phyloP scores from a whole-genome alignment of 306 rosid species.

The Pterocarpus santalinus region DNA sequence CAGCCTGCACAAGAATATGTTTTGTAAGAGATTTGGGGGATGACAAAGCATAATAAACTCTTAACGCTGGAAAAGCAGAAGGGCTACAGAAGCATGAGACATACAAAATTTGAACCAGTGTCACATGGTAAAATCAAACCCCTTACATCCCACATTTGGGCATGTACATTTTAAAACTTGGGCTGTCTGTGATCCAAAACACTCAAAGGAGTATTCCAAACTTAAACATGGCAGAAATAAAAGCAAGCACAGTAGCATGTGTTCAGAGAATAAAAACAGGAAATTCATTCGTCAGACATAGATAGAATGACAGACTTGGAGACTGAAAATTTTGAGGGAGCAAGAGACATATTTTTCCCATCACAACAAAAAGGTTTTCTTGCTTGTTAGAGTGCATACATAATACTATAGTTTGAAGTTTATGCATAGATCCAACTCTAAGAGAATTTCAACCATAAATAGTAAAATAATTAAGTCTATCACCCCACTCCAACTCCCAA shows the following conservation, averaged over 20 bases:
- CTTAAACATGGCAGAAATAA: background rate
- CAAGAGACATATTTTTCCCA: background rate
- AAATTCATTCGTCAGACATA: background rate
- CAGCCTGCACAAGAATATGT: slow-evolving; percentile 65
- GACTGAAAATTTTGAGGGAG: slow-evolving; percentile 18
- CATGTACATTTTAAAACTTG: background rate
- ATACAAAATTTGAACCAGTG: slow-evolving; percentile 13
- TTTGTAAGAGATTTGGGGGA: slow-evolving; percentile 31
- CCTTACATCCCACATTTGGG: background rate
- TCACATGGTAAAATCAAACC: slow-evolving; percentile 13
- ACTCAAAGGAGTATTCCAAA: slow-evolving; percentile 11
- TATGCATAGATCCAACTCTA: background rate
- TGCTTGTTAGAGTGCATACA: slow-evolving; percentile 5
- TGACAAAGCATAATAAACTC: slow-evolving; percentile 3
- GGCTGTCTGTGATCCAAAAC: slow-evolving; percentile 1
- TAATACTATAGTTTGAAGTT: background rate
- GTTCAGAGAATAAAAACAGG: background rate
- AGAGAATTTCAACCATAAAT: background rate
- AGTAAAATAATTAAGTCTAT: background rate
- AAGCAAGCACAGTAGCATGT: background rate
- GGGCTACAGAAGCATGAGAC: slow-evolving; percentile 11
- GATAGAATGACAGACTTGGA: slow-evolving; percentile 4
- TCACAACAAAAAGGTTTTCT: slow-evolving; percentile 5
- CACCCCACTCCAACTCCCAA: background rate
- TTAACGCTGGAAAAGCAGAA: background rate